Evolutionary conservation across 495 filamentous ascomycete genomes (phyloP).

Genomic region (Penicillium canescens): DNA sequence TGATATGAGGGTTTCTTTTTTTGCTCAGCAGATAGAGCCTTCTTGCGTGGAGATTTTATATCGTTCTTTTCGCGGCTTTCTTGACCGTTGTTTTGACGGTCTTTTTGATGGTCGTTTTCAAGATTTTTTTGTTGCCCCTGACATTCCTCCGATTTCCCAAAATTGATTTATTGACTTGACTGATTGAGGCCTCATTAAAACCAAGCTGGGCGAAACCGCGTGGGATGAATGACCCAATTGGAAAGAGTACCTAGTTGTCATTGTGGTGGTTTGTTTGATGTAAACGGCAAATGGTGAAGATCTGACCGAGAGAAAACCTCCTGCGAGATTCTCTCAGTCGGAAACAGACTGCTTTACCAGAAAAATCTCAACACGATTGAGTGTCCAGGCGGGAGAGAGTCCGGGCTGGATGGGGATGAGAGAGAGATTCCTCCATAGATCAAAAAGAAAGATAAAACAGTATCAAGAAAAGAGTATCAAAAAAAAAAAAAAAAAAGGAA

Average conservation of each 20-base stretch:
- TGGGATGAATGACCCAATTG: neutral
- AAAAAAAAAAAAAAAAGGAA: neutral
- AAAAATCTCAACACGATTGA: neutral
- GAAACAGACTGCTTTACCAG: too few relatives aligned
- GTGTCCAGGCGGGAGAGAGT: neutral
- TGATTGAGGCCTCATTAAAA: conserved; percentile 1
- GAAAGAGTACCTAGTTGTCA: conserved; percentile 1
- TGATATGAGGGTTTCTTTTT: too few relatives aligned
- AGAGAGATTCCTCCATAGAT: neutral
- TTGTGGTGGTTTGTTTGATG: neutral
- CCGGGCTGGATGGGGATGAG: conserved; percentile 1
- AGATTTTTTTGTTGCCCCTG: too few relatives aligned
- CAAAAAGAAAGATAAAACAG: neutral
- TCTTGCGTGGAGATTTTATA: too few relatives aligned
- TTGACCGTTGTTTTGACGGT: too few relatives aligned
- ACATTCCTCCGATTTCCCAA: neutral
- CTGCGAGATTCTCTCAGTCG: too few relatives aligned
- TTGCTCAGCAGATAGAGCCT: too few relatives aligned
- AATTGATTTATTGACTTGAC: neutral
- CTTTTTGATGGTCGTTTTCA: too few relatives aligned
- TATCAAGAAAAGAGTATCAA: neutral
- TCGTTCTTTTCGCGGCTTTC: too few relatives aligned
- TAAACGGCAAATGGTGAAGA: too few relatives aligned
- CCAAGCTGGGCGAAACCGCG: neutral
- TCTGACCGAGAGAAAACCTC: too few relatives aligned